These are phyloP conservation scores for Lophium mytilinum DNA, from an alignment of 495 filamentous ascomycete species.

Conservation along the genomic window DNA sequence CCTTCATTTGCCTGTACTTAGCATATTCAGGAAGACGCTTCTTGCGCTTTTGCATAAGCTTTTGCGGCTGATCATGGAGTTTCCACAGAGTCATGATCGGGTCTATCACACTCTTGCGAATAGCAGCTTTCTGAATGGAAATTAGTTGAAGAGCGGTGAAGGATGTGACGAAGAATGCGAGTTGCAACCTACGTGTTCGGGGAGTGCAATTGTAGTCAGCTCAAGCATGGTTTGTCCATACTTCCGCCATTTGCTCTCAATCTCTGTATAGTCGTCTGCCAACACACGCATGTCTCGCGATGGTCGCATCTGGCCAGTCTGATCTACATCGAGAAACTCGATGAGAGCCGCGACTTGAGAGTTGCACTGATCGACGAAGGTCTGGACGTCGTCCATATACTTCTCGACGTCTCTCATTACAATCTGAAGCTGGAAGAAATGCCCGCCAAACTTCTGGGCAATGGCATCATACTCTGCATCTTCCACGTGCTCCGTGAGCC, in stretches of 20 bases:
- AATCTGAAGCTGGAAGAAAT: constrained; percentile 82
- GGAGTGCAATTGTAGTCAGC: constrained; percentile 64
- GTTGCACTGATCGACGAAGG: constrained; percentile 64
- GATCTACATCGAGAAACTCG: constrained; percentile 48
- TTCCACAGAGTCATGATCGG: constrained; percentile 77
- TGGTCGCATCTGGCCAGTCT: constrained; percentile 43
- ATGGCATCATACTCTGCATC: constrained; percentile 71
- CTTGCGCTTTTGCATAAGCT: constrained; percentile 83
- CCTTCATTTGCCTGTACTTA: constrained; percentile 66
- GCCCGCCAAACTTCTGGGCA: constrained; percentile 71
- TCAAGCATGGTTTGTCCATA: constrained; percentile 76
- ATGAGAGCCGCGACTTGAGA: constrained; percentile 65
- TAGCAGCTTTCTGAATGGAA: constrained; percentile 52
- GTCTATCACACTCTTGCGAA: constrained; percentile 75
- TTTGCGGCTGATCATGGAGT: constrained; percentile 63
- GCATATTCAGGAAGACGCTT: constrained; percentile 86
- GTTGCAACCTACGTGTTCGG: constrained; percentile 67
- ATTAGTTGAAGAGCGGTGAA: no score
- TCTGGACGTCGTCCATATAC: constrained; percentile 65
- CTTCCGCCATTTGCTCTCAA: constrained; percentile 85
- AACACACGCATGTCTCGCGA: no score
- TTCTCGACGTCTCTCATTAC: constrained; percentile 83
- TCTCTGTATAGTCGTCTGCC: constrained; percentile 43
- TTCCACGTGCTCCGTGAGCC: constrained; percentile 57
- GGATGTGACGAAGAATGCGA: neutral